Conservation (phyloP, 306 rosid genomes). For the Hippophae gyantsensis region DNA sequence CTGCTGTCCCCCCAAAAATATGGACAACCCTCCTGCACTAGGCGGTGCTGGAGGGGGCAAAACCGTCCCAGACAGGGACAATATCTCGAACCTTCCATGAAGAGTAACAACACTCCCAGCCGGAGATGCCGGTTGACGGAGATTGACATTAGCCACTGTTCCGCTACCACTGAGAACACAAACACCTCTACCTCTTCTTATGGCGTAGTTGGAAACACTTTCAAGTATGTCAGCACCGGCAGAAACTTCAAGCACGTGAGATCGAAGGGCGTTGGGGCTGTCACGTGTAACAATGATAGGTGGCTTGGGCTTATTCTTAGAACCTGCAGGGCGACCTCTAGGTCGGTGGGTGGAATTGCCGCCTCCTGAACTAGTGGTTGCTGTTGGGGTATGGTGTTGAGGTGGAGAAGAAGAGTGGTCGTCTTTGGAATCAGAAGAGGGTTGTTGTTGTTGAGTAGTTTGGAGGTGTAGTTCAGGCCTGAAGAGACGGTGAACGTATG, state of each 20-base stretch:
- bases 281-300: constrained; percentile 32
- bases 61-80: constrained; percentile 36
- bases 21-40: constrained; percentile 28
- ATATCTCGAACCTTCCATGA: constrained; percentile 40
- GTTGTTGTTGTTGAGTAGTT: not conserved
- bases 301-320: constrained; percentile 39
- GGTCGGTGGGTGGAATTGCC: constrained; percentile 24
- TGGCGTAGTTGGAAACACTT: constrained; percentile 30
- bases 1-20: constrained; percentile 31
- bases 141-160: constrained; percentile 27
- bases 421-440: no score
- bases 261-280: constrained; percentile 34
- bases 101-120: constrained; percentile 28
- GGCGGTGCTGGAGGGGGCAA: constrained; percentile 49
- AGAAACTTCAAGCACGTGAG: constrained; percentile 34
- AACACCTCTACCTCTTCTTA: constrained; percentile 32
- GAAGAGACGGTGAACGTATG: constrained; percentile 18
- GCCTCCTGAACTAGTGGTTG: constrained; percentile 8
- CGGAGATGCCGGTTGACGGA: constrained; percentile 28
- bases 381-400: not conserved
- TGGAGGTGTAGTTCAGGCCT: constrained; percentile 21
- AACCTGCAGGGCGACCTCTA: constrained; percentile 43
- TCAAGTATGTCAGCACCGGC: constrained; percentile 31
- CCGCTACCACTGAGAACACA: constrained; percentile 34
- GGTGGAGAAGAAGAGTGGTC: not conserved